phyloP scores from a whole-genome alignment of 2,329 filamentous ascomycete genomes.

The Trichoderma koningii region DNA sequence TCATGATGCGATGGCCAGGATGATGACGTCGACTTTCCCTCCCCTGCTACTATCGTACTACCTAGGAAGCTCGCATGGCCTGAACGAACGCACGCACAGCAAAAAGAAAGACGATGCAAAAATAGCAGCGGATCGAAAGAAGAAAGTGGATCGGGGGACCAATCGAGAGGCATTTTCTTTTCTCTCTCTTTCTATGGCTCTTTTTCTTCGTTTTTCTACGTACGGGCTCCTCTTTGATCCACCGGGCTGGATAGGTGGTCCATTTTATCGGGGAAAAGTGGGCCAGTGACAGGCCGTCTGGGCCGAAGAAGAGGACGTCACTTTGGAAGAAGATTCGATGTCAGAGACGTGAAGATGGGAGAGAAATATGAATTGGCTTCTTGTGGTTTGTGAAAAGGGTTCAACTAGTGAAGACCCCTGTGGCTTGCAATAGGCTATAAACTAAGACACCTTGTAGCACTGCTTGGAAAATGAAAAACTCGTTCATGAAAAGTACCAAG shows the following conservation, averaged over 20 bases:
- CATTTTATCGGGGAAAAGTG: too few relatives aligned
- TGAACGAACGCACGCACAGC: neutral
- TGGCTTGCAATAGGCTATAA: neutral
- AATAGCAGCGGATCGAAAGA: too few relatives aligned
- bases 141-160: neutral
- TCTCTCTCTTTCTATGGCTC: neutral
- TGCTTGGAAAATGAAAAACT: neutral
- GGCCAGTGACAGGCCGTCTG: too few relatives aligned
- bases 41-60: too few relatives aligned
- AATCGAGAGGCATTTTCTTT: constrained; percentile 21
- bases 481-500: neutral
- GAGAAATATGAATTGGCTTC: too few relatives aligned
- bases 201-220: neutral
- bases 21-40: neutral
- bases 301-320: too few relatives aligned
- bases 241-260: neutral
- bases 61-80: neutral
- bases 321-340: too few relatives aligned
- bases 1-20: neutral
- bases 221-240: neutral
- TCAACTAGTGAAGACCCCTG: neutral
- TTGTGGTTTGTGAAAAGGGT: neutral
- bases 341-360: too few relatives aligned
- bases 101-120: neutral
- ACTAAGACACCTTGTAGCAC: neutral